Percentiles rank a stretch among this genome's conserved stretches.
Evolutionary conservation across 768 basidiomycete genomes (phyloP).

Genomic region (Gautieria morchelliformis): DNA sequence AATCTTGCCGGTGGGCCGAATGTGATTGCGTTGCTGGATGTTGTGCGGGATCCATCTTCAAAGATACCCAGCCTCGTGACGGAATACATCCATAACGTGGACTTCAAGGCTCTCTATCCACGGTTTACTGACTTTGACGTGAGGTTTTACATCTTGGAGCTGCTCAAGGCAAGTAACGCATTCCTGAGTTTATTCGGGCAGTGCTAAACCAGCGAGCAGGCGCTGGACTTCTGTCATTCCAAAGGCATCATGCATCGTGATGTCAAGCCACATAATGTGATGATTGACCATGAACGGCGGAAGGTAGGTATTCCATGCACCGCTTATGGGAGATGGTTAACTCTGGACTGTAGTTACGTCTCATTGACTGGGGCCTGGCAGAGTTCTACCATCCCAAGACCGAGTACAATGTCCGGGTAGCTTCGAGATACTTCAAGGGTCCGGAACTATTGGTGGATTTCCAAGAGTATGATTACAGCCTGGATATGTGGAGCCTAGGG

Average conservation of each 20-base stretch:
- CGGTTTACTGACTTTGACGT: slow-evolving; percentile 94
- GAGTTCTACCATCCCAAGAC: slow-evolving; percentile 98
- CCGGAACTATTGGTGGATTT: slow-evolving; percentile 95
- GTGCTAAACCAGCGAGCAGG: slow-evolving; percentile 33
- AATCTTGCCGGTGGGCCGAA: slow-evolving; percentile 96
- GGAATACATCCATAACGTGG: slow-evolving; percentile 96
- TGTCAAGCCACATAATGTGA: slow-evolving; percentile 98
- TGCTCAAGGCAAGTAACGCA: slow-evolving; percentile 60
- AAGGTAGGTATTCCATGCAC: slow-evolving; percentile 43
- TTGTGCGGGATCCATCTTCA: slow-evolving; percentile 90
- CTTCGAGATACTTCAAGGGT: slow-evolving; percentile 96
- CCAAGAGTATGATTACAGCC: slow-evolving; percentile 95
- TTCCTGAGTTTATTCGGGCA: neutral
- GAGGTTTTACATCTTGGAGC: slow-evolving; percentile 92
- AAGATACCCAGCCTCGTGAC: slow-evolving; percentile 97
- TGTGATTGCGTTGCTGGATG: slow-evolving; percentile 85
- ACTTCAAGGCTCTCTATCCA: slow-evolving; percentile 94
- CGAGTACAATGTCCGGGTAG: slow-evolving; percentile 96
- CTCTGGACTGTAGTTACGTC: slow-evolving; percentile 53
- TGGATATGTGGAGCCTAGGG: slow-evolving; percentile 98
- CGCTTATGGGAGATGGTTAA: neutral
- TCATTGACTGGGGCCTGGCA: slow-evolving; percentile 98
- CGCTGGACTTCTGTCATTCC: slow-evolving; percentile 95
- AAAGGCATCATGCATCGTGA: slow-evolving; percentile 99
- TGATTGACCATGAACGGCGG: slow-evolving; percentile 97